A percentile compares a stretch with the other conserved stretches of the same genome.
These are phyloP conservation scores for Lipomyces starkeyi DNA, from an alignment of 805 yeast species.

Conservation along the genomic window DNA sequence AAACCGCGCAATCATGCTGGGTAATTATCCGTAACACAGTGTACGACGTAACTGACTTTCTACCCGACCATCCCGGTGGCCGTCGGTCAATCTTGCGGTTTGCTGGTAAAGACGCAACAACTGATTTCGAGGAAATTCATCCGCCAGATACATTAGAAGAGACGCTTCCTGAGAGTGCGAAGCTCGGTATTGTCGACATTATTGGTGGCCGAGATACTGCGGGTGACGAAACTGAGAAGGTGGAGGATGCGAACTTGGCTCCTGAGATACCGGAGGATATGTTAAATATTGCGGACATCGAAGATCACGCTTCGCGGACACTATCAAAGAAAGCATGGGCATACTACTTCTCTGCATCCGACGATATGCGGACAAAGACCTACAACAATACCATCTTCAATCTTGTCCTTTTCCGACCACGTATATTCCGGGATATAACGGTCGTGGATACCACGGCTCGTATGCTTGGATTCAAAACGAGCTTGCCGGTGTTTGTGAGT, in stretches of 20 bases:
- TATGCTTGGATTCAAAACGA: conserved; percentile 55
- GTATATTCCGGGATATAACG: conserved; percentile 50
- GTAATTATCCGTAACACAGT: conserved; percentile 48
- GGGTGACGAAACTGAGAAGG: background rate
- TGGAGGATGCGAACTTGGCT: background rate
- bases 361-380: conserved; percentile 55
- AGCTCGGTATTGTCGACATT: conserved; percentile 23
- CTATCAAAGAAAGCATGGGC: conserved; percentile 87
- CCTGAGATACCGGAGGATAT: conserved; percentile 32
- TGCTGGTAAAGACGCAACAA: conserved; percentile 60
- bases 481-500: conserved; percentile 55
- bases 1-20: conserved; percentile 44
- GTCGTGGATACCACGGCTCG: conserved; percentile 53
- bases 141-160: conserved; percentile 41
- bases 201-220: background rate
- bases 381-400: conserved; percentile 54
- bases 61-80: conserved; percentile 58
- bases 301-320: conserved; percentile 78
- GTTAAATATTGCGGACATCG: conserved; percentile 82
- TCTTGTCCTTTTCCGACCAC: conserved; percentile 55
- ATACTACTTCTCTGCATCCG: conserved; percentile 59
- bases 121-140: conserved; percentile 45
- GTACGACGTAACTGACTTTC: conserved; percentile 47
- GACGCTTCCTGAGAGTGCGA: conserved; percentile 30
- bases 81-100: conserved; percentile 50